Percentiles rank a stretch among this genome's conserved stretches.
phyloP scores from a whole-genome alignment of 1,284 basidiomycete species.

The Rhodotorula sp. region DNA sequence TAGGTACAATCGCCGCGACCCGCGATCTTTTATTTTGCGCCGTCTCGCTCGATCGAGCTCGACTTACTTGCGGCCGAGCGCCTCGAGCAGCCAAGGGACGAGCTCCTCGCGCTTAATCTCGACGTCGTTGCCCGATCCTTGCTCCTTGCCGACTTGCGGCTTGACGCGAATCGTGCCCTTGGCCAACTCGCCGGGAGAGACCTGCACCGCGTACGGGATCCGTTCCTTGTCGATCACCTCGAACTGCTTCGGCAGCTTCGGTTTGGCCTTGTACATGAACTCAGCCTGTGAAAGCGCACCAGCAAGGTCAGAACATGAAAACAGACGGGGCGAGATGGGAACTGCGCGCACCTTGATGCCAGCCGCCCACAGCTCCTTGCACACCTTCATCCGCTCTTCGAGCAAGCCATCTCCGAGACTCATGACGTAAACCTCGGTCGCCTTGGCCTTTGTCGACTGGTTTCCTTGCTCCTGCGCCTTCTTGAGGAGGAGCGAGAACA shows the following conservation, averaged over 20 bases:
- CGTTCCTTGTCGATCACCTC: conserved; percentile 87
- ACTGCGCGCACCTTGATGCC: conserved; percentile 72
- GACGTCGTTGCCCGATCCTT: conserved; percentile 31
- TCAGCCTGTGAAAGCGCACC: conserved; percentile 64
- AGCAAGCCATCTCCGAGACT: conserved; percentile 86
- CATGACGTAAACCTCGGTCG: conserved; percentile 92
- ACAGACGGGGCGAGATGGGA: background rate
- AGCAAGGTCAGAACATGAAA: background rate
- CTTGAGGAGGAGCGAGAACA: conserved; percentile 88
- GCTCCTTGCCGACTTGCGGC: conserved; percentile 75
- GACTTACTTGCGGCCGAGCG: conserved; percentile 22
- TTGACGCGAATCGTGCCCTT: conserved; percentile 84
- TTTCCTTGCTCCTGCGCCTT: conserved; percentile 68
- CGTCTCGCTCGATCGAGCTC: too few species aligned
- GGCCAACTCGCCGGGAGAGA: conserved; percentile 82
- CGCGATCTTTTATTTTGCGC: background rate
- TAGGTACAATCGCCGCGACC: background rate
- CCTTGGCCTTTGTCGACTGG: conserved; percentile 69
- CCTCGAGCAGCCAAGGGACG: conserved; percentile 30
- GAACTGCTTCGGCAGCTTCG: conserved; percentile 82
- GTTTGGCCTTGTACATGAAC: conserved; percentile 88
- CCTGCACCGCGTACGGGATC: conserved; percentile 84
- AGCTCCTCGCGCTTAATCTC: conserved; percentile 36
- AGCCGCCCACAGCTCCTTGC: conserved; percentile 75
- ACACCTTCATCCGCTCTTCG: conserved; percentile 79